A percentile compares a stretch with the other conserved stretches of the same genome.
Evolutionary conservation across 1,284 basidiomycete species (phyloP).

Genomic region (Stygiomarasmius scandens): DNA sequence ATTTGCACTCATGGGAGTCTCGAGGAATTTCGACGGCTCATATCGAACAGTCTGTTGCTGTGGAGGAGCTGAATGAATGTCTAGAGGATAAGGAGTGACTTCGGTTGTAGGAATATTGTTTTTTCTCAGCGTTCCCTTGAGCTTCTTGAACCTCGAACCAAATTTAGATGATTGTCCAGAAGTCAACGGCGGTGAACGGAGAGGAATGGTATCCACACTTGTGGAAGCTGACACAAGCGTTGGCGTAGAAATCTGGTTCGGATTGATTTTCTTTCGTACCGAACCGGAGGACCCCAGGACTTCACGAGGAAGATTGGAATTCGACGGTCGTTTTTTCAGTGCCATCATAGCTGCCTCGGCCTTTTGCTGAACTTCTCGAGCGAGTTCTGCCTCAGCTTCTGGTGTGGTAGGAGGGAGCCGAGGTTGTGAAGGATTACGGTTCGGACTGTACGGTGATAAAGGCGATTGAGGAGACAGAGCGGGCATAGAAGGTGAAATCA

Average conservation of each 20-base stretch:
- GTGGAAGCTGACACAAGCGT: slow-evolving; percentile 73
- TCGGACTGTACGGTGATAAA: slow-evolving; percentile 29
- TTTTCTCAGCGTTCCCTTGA: slow-evolving; percentile 69
- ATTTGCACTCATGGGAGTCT: slow-evolving; percentile 45
- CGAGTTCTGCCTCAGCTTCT: slow-evolving; percentile 54
- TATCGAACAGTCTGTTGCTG: slow-evolving; percentile 32
- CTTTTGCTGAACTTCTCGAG: slow-evolving; percentile 68
- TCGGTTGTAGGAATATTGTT: slow-evolving; percentile 51
- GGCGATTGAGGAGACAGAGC: slow-evolving; percentile 28
- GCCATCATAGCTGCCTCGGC: slow-evolving; percentile 71
- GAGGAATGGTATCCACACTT: slow-evolving; percentile 73
- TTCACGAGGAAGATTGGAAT: slow-evolving; percentile 47
- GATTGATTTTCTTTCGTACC: slow-evolving; percentile 63
- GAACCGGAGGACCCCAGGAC: slow-evolving; percentile 37
- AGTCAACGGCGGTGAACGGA: slow-evolving; percentile 48
- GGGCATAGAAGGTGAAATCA: not conserved
- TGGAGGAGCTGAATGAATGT: slow-evolving; percentile 39
- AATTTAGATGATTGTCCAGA: slow-evolving; percentile 49
- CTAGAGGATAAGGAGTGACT: slow-evolving; percentile 44
- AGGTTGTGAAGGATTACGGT: slow-evolving; percentile 42
- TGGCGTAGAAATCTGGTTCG: slow-evolving; percentile 74
- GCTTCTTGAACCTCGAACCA: slow-evolving; percentile 68
- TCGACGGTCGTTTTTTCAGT: slow-evolving; percentile 62
- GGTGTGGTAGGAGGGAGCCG: slow-evolving; percentile 39
- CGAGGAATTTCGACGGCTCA: slow-evolving; percentile 40